phyloP scores from a whole-genome alignment of 192 early-diverging fungal genomes.

The Coemansia sp. region DNA sequence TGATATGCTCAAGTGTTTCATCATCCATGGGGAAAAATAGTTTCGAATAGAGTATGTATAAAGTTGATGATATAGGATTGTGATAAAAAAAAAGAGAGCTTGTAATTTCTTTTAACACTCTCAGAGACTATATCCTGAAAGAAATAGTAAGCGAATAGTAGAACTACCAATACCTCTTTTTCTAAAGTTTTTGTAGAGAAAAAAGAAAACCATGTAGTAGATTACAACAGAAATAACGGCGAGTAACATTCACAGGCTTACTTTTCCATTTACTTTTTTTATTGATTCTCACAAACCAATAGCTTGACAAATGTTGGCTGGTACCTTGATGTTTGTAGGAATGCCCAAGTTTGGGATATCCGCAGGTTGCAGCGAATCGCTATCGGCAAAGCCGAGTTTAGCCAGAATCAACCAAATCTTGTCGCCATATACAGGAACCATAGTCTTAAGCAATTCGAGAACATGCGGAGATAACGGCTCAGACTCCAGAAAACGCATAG shows the following conservation, averaged over 20 bases:
- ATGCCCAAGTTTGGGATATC: constrained; percentile 22
- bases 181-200: background rate
- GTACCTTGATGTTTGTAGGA: constrained; percentile 4
- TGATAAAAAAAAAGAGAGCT: background rate
- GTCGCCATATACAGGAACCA: constrained; percentile 46
- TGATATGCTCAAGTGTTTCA: background rate
- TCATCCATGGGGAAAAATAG: background rate
- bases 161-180: background rate
- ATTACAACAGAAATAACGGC: too few relatives aligned
- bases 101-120: background rate
- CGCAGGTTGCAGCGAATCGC: background rate
- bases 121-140: background rate
- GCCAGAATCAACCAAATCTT: constrained; percentile 47
- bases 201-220: too few relatives aligned
- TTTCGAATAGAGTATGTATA: background rate
- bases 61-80: background rate
- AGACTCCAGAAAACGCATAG: constrained; percentile 15
- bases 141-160: background rate
- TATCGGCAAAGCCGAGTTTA: constrained; percentile 11
- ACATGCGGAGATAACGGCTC: constrained; percentile 1
- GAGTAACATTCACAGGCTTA: background rate
- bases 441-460: constrained; percentile 22
- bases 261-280: background rate
- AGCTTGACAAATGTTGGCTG: constrained; percentile 23
- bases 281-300: constrained; percentile 16